Evolutionary conservation across 2,329 filamentous ascomycete genomes (phyloP), one percentile per base, ranked within the genome.

Genomic region (Xylaria sp.): DNA sequence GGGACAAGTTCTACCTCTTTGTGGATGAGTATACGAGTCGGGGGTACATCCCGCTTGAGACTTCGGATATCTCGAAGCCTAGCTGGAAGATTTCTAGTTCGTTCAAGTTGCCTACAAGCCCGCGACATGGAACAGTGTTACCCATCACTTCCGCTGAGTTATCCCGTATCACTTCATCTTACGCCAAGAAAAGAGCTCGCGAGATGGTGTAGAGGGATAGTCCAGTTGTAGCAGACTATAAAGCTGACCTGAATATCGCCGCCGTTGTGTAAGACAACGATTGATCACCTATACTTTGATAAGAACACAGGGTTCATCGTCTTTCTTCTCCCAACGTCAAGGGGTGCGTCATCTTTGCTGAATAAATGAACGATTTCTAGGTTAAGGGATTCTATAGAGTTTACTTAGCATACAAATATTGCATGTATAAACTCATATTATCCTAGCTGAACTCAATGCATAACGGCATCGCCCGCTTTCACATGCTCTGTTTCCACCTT

Each of bases 1-100:
- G 85, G 9, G 78, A 85, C 17, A 86, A 85, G 72, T 87, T 80
- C 69, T 87, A 86, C 69, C 81, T 87, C 0, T 86, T 87, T 51
- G 83, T 86, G 0, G 85, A 87, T 51, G 85, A 87, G 69, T 87
- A 85, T 61, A 77, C 73, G 1, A 81, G 79, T 3, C 79, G 84
- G 3, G 84, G 84, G 0, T 87, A 87, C 69, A 82, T 87, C 11
- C 85, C 85, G 0, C 78, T 87, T 0, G 83, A 85, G 75, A 86
- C 85, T 0, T 69, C 72, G 0, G 80, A 87, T 54, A 82, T 87
- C 50, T 77, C 80, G 11, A 82, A 81, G 13, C 84, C 84, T 0
- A 65, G 73, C 6, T 86, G 85, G 85, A 80, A 77, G 42, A 78
- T 86, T 0, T 81, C 84, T 0, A 68, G 70, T 5, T 78, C 75